phyloP scores from a whole-genome alignment of 352 stramenopile species.

The Thraustochytrium striatum region DNA sequence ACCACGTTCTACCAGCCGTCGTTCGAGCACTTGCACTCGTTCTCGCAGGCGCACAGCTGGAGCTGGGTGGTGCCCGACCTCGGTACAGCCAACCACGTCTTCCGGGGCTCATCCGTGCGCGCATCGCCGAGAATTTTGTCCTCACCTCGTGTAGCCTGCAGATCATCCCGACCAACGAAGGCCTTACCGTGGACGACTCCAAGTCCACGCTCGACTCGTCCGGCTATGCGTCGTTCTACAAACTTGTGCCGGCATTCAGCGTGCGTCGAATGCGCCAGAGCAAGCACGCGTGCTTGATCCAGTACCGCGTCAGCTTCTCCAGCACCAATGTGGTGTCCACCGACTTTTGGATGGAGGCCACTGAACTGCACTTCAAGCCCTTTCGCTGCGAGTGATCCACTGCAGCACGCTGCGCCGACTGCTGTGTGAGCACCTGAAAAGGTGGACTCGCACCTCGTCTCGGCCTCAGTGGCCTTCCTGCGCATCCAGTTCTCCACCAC shows the following conservation, averaged over 20 bases:
- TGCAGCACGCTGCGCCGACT: neutral
- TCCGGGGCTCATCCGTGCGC: neutral
- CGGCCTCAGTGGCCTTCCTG: slow-evolving; percentile 10
- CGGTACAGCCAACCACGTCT: neutral
- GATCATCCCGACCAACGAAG: neutral
- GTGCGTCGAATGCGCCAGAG: neutral
- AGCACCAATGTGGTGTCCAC: neutral
- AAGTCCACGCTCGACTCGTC: neutral
- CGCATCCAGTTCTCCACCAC: neutral
- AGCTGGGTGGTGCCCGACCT: neutral
- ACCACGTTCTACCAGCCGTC: neutral
- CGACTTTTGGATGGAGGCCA: neutral
- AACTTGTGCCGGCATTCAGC: neutral
- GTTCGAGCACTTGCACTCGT: neutral
- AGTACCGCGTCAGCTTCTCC: slow-evolving; percentile 12
- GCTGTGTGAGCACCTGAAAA: neutral
- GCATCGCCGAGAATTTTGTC: neutral
- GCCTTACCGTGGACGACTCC: neutral
- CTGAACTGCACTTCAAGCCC: neutral
- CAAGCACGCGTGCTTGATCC: slow-evolving; percentile 5
- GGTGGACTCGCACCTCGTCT: slow-evolving; percentile 21
- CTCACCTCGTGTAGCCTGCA: slow-evolving; percentile 4
- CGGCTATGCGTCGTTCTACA: slow-evolving; percentile 21
- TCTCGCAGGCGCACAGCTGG: neutral
- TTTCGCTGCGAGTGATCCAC: neutral